phyloP scores from a whole-genome alignment of 352 stramenopile species.

The Globisporangium mamillatum region DNA sequence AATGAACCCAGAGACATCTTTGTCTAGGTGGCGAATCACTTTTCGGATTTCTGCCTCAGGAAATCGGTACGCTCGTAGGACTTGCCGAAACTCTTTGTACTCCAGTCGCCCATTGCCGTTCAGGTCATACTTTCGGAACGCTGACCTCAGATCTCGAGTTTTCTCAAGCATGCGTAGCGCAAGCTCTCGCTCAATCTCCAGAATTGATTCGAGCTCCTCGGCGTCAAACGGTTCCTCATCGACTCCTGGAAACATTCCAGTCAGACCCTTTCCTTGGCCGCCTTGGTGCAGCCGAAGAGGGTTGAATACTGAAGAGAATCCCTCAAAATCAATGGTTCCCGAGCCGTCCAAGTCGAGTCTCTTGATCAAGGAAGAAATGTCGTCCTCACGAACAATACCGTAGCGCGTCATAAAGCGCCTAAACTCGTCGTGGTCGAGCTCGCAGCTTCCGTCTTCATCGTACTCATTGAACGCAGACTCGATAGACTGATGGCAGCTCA shows the following conservation, averaged over 20 bases:
- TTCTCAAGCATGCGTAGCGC: conserved; percentile 49
- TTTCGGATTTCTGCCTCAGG: conserved; percentile 64
- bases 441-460: conserved; percentile 43
- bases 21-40: conserved; percentile 68
- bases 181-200: conserved; percentile 66
- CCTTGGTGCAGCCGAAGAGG: conserved; percentile 26
- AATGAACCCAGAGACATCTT: conserved; percentile 63
- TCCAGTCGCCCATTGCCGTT: conserved; percentile 67
- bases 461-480: conserved; percentile 67
- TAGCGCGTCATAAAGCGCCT: conserved; percentile 68
- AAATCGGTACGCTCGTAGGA: conserved; percentile 60
- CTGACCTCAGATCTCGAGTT: conserved; percentile 50
- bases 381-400: conserved; percentile 48
- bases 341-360: conserved; percentile 49
- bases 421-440: conserved; percentile 65
- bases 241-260: background rate
- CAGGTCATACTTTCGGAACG: conserved; percentile 65
- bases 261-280: conserved; percentile 5
- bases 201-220: conserved; percentile 53
- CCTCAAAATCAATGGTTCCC: conserved; percentile 48
- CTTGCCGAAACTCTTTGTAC: conserved; percentile 67
- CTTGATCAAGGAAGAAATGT: conserved; percentile 49
- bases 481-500: conserved; percentile 57
- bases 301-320: conserved; percentile 63
- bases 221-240: conserved; percentile 34